Evolutionary conservation across 805 yeast species (phyloP).

Genomic region (Priceomyces medius): DNA sequence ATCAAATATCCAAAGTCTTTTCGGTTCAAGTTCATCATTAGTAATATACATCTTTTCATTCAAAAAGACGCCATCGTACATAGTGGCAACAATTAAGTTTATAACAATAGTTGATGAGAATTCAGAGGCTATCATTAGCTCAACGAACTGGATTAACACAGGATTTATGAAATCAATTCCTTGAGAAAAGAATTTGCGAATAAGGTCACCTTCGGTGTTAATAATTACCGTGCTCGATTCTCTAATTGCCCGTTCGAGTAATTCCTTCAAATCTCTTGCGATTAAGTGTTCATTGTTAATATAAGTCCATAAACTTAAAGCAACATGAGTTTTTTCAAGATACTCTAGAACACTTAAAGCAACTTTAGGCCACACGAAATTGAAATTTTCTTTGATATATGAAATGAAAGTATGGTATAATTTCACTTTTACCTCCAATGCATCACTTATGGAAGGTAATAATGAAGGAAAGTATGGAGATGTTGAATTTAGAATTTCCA

Average conservation of each 20-base stretch:
- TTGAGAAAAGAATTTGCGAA: constrained; percentile 27
- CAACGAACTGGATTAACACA: constrained; percentile 29
- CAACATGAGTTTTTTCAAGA: constrained; percentile 44
- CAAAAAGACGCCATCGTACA: constrained; percentile 31
- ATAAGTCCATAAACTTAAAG: constrained; percentile 40
- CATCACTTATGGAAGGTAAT: constrained; percentile 50
- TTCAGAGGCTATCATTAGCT: constrained; percentile 15
- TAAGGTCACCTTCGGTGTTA: constrained; percentile 15
- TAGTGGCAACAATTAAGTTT: constrained; percentile 23
- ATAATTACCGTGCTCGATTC: constrained; percentile 3
- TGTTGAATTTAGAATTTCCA: constrained; percentile 56
- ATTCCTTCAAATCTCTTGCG: constrained; percentile 3
- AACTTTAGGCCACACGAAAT: constrained; percentile 31
- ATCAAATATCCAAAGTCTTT: constrained; percentile 50
- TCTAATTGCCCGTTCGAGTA: constrained; percentile 7
- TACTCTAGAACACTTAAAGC: constrained; percentile 34
- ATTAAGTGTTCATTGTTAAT: constrained; percentile 11
- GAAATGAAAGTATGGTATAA: constrained; percentile 45
- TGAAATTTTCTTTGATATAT: constrained; percentile 48
- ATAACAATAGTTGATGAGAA: constrained; percentile 16
- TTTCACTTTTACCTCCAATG: constrained; percentile 49
- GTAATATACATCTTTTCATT: constrained; percentile 36
- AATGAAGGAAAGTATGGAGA: constrained; percentile 58
- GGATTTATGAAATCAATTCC: constrained; percentile 22
- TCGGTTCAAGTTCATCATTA: constrained; percentile 22